Base-by-base conservation (phyloP, 345 rosid species). In the Citropsis articulata region DNA sequence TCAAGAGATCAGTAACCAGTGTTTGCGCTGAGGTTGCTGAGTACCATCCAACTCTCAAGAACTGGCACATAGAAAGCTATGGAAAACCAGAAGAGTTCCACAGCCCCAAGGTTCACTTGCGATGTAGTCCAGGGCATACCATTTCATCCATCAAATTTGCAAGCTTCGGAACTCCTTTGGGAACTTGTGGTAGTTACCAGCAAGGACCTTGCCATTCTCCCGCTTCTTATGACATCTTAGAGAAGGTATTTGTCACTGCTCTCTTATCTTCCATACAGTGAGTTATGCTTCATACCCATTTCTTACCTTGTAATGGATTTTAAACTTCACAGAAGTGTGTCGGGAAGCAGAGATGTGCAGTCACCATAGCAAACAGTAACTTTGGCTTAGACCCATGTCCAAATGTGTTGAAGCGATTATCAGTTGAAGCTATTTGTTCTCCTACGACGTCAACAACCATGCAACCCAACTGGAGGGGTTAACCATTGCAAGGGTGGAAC, bases 1-100 rank as follows among this genome's bases (percentile, higher is more conserved):
- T 88, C 69, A 94, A 91, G 89, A 91, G 99, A 88, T 89, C 97
- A 4, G 86, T 93, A 62, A 67, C 87, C 13, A 86, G 91, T 57
- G 97, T 93, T 66, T 97, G 99, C 75, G 98, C 99, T 10, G 98
- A 94, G 40, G 91, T 97, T 12, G 72, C 98, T 0, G 98, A 97
- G 83, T 91, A 87, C 81, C 99, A 94, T 45, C 98, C 98, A 1
- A 97, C 93, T 33, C 78, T 97, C 69, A 93, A 94, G 92, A 97
- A 94, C 82, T 96, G 99, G 99, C 99, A 90, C 68, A 92, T 96
- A 61, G 98, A 96, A 81, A 96, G 97, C 92, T 94, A 96, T 6
- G 99, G 99, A 19, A 92, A 86, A 86, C 87, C 96, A 65, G 93
- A 94, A 82, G 90, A 87, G 72, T 86, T 93, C 80, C 98, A 85